These are phyloP conservation scores for Punica granatum DNA, from an alignment of 345 rosid genomes.

Conservation along the genomic window DNA sequence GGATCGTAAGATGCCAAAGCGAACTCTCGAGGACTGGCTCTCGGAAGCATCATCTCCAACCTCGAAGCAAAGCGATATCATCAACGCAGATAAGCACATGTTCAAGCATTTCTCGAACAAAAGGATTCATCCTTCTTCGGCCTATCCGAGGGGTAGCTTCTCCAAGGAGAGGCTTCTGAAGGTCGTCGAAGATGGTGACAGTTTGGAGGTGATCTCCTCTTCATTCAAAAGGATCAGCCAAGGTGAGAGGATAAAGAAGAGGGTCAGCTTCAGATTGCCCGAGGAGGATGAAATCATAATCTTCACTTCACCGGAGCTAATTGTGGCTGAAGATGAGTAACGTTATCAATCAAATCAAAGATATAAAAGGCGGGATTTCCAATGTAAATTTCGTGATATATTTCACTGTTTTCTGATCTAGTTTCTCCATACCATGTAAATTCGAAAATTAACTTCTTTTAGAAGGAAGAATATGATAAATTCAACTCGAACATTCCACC, in stretches of 20 bases:
- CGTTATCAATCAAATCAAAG: background rate
- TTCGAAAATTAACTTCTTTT: too few species aligned
- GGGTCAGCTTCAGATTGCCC: constrained; percentile 37
- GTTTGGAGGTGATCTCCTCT: background rate
- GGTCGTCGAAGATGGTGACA: background rate
- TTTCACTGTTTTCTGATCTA: too few species aligned
- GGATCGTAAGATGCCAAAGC: background rate
- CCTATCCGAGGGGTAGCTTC: constrained; percentile 8
- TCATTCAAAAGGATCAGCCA: constrained; percentile 2
- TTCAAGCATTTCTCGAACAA: constrained; percentile 14
- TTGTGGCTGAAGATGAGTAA: background rate
- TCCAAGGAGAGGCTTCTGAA: constrained; percentile 12
- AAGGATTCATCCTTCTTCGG: constrained; percentile 23
- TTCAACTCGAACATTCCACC: too few species aligned
- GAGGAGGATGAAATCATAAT: constrained; percentile 23
- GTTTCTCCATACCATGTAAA: too few species aligned
- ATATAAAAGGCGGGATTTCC: too few species aligned
- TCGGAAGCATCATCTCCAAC: constrained; percentile 19
- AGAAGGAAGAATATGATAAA: too few species aligned
- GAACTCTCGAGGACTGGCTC: constrained; percentile 28
- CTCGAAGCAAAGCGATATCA: constrained; percentile 9
- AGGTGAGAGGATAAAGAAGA: constrained; percentile 26
- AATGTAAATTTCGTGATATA: too few species aligned
- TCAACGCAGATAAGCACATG: constrained; percentile 18
- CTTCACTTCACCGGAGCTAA: background rate